Evolutionary conservation across 2,329 filamentous ascomycete species (phyloP), one percentile per base, ranked within the genome.

Genomic region (Fusarium sp.): DNA sequence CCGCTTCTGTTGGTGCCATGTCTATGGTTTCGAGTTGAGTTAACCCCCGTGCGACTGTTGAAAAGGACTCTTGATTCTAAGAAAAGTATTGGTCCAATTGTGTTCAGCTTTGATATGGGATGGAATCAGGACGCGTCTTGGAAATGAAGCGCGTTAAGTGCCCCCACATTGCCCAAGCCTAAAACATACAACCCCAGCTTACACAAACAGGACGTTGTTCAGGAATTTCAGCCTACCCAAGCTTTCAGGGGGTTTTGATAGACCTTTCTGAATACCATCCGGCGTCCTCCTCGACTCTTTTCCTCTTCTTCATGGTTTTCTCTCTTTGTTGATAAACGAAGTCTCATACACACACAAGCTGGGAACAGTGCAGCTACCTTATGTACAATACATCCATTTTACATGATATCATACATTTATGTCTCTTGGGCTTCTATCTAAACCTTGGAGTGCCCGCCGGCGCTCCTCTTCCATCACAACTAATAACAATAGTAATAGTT

Each of bases 1-100:
- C 88, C 63, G 89, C 86, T 84, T 97, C 95, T 50, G 91, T 92
- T 14, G 92, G 91, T 8, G 93, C 85, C 92, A 95, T 94, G 68
- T 72, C 85, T 61, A 42, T 5, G 17, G 20, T 20, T 17, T 15
- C 12, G 10, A 32, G 32, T 8, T 18, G n/a, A 20, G 17, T 20
- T 39, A 20, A n/a, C 42, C 26, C 22, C 9, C 24, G 15, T 55
- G 60, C 59, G 14, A 4, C 28, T 38, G 32, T 6, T 38, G 24
- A 14, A 24, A 42, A 24, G 24, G 22, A n/a, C 45, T 28, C 45
- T 24, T 13, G 32, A 22, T 51, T 18, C 32, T 39, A 20, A 26
- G 26, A 28, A 32, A 34, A 28, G 44, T 47, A 17, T 41, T 38
- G 18, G 32, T 30, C n/a, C 42, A 18, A 51, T 59, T 59, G n/a